Conservation (phyloP, 352 stramenopile species). For the Globisporangium rhizosaccharum region DNA sequence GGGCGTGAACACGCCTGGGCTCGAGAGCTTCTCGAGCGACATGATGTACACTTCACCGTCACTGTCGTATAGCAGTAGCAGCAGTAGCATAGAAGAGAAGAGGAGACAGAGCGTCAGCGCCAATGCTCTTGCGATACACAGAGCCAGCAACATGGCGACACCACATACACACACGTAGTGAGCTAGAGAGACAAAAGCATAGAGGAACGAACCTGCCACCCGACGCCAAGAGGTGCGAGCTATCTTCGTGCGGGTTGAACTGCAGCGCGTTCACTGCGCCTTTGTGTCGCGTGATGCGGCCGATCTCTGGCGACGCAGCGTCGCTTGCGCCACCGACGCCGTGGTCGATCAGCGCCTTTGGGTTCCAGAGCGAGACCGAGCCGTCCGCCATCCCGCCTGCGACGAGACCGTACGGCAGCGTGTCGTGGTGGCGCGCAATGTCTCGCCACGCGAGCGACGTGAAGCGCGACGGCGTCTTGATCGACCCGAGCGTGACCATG, state of each 20-base stretch:
- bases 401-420: conserved; percentile 88
- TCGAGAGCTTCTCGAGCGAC: conserved; percentile 88
- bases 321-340: conserved; percentile 21
- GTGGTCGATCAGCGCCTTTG: conserved; percentile 78
- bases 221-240: conserved; percentile 90
- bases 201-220: conserved; percentile 54
- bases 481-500: conserved; percentile 72
- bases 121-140: too few relatives aligned
- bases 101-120: background rate
- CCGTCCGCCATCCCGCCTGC: conserved; percentile 97
- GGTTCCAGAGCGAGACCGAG: conserved; percentile 95
- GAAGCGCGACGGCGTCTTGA: conserved; percentile 93
- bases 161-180: background rate
- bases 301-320: conserved; percentile 56
- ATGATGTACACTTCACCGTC: conserved; percentile 96
- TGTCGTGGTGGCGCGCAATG: conserved; percentile 68
- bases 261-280: conserved; percentile 90
- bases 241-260: conserved; percentile 94
- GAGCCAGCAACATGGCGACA: background rate
- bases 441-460: conserved; percentile 91
- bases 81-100: background rate
- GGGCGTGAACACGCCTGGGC: conserved; percentile 87
- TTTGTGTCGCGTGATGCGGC: conserved; percentile 81
- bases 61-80: conserved; percentile 19
- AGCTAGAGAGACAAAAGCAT: background rate